A percentile compares a stretch with the other conserved stretches of the same genome.
Evolutionary conservation across 2,329 filamentous ascomycete species (phyloP).

Genomic region (Talaromyces albobiverticillius): DNA sequence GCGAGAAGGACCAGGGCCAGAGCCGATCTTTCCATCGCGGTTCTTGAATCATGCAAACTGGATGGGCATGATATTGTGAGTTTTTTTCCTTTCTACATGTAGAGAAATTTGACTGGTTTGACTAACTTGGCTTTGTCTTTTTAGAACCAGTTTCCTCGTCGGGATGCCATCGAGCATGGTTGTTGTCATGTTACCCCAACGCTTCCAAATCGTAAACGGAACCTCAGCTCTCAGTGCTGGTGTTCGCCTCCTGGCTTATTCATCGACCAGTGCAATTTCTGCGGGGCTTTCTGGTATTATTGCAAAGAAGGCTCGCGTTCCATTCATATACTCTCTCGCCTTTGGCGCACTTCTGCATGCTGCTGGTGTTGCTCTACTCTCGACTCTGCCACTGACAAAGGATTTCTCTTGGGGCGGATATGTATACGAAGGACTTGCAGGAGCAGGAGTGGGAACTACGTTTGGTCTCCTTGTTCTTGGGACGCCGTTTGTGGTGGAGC

Average conservation of each 20-base stretch:
- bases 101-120: background rate
- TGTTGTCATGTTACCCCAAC: slow-evolving; percentile 28
- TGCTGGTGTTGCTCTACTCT: slow-evolving; percentile 25
- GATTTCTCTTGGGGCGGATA: slow-evolving; percentile 23
- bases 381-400: slow-evolving; percentile 18
- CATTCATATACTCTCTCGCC: slow-evolving; percentile 26
- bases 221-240: slow-evolving; percentile 26
- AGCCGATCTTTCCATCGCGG: slow-evolving; percentile 27
- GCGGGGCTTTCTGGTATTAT: slow-evolving; percentile 22
- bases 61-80: slow-evolving; percentile 26
- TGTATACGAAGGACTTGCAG: slow-evolving; percentile 21
- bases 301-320: slow-evolving; percentile 22
- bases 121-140: slow-evolving; percentile 10
- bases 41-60: slow-evolving; percentile 25
- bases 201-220: slow-evolving; percentile 24
- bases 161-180: slow-evolving; percentile 27
- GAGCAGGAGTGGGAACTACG: slow-evolving; percentile 22
- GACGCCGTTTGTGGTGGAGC: slow-evolving; percentile 25
- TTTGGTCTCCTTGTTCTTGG: slow-evolving; percentile 23
- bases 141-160: slow-evolving; percentile 25
- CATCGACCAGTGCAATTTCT: slow-evolving; percentile 22
- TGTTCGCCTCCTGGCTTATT: slow-evolving; percentile 25
- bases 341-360: slow-evolving; percentile 24
- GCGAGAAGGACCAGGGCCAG: slow-evolving; percentile 16
- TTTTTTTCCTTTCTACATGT: background rate